phyloP scores from a whole-genome alignment of 2,329 filamentous ascomycete species.

The Neofusicoccum kwambonambiense region DNA sequence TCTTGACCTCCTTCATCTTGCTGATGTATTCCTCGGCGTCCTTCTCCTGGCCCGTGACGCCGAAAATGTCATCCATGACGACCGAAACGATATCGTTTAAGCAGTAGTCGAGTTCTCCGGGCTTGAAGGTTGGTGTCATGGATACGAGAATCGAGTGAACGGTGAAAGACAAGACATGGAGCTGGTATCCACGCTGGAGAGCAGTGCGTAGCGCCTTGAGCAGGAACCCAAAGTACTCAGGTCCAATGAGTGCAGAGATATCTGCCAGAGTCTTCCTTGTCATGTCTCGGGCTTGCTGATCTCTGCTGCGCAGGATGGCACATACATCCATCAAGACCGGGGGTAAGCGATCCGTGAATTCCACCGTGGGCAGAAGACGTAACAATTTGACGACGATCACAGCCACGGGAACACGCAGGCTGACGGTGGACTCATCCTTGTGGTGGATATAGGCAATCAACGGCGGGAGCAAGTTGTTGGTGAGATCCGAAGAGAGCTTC shows the following conservation, averaged over 20 bases:
- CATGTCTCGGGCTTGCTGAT: slow-evolving; percentile 86
- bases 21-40: slow-evolving; percentile 93
- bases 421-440: slow-evolving; percentile 93
- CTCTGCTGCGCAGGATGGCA: slow-evolving; percentile 85
- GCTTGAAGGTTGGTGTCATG: slow-evolving; percentile 67
- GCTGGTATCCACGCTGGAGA: slow-evolving; percentile 81
- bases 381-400: slow-evolving; percentile 86
- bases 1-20: slow-evolving; percentile 97
- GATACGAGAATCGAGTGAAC: slow-evolving; percentile 86
- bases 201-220: slow-evolving; percentile 84
- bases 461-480: slow-evolving; percentile 72
- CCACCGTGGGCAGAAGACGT: slow-evolving; percentile 70
- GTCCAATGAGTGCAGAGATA: slow-evolving; percentile 76
- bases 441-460: slow-evolving; percentile 84
- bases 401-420: slow-evolving; percentile 84
- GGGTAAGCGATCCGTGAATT: slow-evolving; percentile 73
- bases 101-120: slow-evolving; percentile 89
- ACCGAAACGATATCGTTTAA: slow-evolving; percentile 73
- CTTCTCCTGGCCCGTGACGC: slow-evolving; percentile 88
- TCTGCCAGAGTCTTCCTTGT: slow-evolving; percentile 84
- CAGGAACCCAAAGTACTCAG: slow-evolving; percentile 86
- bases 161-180: slow-evolving; percentile 93
- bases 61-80: slow-evolving; percentile 97
- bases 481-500: slow-evolving; percentile 71
- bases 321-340: slow-evolving; percentile 87